Base-by-base conservation (phyloP, 1,284 basidiomycete genomes). In the Vanrija sp. region DNA sequence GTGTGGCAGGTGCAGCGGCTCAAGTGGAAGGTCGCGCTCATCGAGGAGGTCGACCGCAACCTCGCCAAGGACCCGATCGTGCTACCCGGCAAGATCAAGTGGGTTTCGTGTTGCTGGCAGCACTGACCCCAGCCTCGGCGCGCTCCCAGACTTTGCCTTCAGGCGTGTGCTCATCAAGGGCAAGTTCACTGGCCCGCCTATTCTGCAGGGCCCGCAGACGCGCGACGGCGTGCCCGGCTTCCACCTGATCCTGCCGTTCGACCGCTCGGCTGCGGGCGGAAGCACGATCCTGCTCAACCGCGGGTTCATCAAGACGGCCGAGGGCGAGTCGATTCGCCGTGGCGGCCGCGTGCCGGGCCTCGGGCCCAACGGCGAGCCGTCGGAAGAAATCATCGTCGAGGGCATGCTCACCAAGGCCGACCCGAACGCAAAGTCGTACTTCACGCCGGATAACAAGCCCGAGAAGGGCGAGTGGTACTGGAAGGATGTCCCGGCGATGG, bases 31-130 rank as follows among this genome's bases (percentile, higher is more conserved):
- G 80, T 97, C 29, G 83, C 84, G 50, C 81, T 98, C 57, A 97
- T 98, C 62, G 91, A 97, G 63, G 91, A 98, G 69, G 81, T 98
- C 43, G 89, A 97, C 70, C 86, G 90, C 74, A 97, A 98, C 78
- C 79, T 98, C 26, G 82, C 87, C 58, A 82, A 87, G 28, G 83
- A 85, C 38, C 89, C 96, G 0, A 83, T 98, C 57, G 72, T 80
- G 23, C 79, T 99, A 23, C 95, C 95, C 1, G 82, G 81, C 43
- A 84, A 85, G 73, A 86, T 98, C 79, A 95, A 98, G 93, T 96
- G 75, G 67, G 87, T 72, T 21, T 38, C n/a, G 40, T 51, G 42
- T 38, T 16, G 23, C 40, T 45, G 25, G 18, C 23, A 25, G 19
- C 42, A 12, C 45, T 47, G 21, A 46, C 19, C 18, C 1, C 62